phyloP scores from a whole-genome alignment of 1,284 basidiomycete species.

The Microstroma glucosiphilum region DNA sequence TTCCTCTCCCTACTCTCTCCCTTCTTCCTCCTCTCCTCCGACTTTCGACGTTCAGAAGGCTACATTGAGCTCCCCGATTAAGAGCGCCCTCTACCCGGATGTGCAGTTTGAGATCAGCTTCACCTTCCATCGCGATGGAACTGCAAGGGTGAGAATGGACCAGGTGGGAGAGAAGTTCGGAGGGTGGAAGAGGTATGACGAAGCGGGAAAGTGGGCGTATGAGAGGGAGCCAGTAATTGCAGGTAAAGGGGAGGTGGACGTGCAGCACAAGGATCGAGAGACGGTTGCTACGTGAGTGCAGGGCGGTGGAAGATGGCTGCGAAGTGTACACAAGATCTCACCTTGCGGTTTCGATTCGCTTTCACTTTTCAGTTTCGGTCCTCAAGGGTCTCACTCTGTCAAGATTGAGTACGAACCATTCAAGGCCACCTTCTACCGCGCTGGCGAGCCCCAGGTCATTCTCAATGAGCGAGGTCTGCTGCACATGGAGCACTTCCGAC shows the following conservation, averaged over 20 bases:
- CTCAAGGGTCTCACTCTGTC: conserved; percentile 21
- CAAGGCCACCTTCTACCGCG: conserved; percentile 57
- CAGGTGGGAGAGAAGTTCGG: conserved; percentile 35
- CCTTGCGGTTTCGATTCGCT: background rate
- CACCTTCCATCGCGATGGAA: conserved; percentile 42
- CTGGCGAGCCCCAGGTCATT: conserved; percentile 71
- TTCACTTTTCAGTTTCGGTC: conserved; percentile 24
- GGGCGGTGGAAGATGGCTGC: background rate
- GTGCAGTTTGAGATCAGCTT: conserved; percentile 35
- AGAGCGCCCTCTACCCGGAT: conserved; percentile 39
- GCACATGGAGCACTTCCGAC: conserved; percentile 90
- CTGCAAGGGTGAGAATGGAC: conserved; percentile 41
- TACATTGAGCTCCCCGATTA: conserved; percentile 25
- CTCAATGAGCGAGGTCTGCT: conserved; percentile 83
- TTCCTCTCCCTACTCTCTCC: conserved; percentile 36
- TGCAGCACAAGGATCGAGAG: conserved; percentile 11
- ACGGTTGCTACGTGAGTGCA: conserved; percentile 7
- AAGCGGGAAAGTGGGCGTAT: conserved; percentile 37
- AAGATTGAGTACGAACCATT: conserved; percentile 34
- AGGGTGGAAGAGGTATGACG: conserved; percentile 41
- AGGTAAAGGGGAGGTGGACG: conserved; percentile 7
- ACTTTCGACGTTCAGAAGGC: conserved; percentile 20
- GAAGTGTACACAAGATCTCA: conserved; percentile 11
- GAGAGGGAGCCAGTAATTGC: conserved; percentile 32
- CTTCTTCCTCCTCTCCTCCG: conserved; percentile 6